These are phyloP conservation scores for Brassica incana DNA, from an alignment of 345 rosid genomes.

Conservation along the genomic window DNA sequence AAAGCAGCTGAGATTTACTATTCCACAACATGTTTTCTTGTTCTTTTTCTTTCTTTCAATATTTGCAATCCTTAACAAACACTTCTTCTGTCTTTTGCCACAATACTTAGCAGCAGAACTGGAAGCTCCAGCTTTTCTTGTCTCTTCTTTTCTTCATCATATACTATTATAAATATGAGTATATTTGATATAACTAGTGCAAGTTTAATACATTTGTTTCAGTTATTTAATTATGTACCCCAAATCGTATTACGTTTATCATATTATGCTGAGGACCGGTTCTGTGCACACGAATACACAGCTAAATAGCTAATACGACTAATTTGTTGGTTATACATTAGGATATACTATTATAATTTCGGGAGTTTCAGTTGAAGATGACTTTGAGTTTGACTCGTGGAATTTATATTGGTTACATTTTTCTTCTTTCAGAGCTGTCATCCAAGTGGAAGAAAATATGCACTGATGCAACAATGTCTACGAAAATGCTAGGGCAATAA, in stretches of 20 bases:
- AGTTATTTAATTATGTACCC: background rate
- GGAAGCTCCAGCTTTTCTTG: slow-evolving; percentile 36
- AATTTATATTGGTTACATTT: background rate
- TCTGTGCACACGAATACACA: background rate
- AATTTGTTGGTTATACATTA: background rate
- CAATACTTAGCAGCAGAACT: slow-evolving; percentile 24
- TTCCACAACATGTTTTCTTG: slow-evolving; percentile 22
- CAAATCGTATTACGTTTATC: no score
- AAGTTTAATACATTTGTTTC: background rate
- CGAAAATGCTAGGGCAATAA: background rate
- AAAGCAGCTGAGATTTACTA: slow-evolving; percentile 28
- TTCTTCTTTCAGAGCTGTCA: slow-evolving; percentile 5
- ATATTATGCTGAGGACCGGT: no score
- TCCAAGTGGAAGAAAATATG: background rate
- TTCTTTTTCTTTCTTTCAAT: slow-evolving; percentile 16
- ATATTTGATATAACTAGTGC: background rate
- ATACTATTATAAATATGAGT: background rate
- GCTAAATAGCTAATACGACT: background rate
- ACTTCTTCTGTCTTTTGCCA: slow-evolving; percentile 18
- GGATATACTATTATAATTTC: background rate
- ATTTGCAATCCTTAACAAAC: slow-evolving; percentile 27
- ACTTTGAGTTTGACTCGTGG: slow-evolving; percentile 9
- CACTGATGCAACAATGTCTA: background rate
- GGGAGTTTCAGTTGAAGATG: slow-evolving; percentile 6
- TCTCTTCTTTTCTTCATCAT: slow-evolving; percentile 23